phyloP scores from a whole-genome alignment of 345 rosid species.

The Camelina hispida region DNA sequence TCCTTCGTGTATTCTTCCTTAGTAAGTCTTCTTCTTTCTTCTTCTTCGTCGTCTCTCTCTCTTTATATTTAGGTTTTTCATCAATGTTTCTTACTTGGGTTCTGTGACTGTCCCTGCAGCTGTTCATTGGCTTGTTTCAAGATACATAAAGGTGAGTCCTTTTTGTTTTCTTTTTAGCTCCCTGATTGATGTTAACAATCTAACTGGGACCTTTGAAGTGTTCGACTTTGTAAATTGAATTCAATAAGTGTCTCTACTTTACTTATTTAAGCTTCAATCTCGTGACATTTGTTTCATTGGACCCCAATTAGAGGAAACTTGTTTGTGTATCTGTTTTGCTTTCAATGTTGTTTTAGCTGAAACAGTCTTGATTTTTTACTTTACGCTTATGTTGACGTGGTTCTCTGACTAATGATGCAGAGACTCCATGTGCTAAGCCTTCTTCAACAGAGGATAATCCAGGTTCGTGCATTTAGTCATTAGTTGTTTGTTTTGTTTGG shows the following conservation, averaged over 20 bases:
- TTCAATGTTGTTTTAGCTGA: background rate
- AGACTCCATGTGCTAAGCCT: constrained; percentile 74
- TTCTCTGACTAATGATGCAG: constrained; percentile 52
- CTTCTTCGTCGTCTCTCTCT: background rate
- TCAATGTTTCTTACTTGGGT: constrained; percentile 25
- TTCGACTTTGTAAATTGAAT: constrained; percentile 15
- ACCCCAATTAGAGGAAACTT: background rate
- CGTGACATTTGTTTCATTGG: background rate
- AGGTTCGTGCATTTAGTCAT: constrained; percentile 44
- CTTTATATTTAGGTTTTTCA: background rate
- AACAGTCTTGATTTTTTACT: background rate
- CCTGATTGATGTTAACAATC: background rate
- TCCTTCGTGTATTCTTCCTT: constrained; percentile 75
- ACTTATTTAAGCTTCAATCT: background rate
- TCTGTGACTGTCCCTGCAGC: constrained; percentile 48
- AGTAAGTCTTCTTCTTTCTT: constrained; percentile 50
- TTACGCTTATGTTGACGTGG: background rate
- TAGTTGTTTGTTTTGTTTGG: background rate
- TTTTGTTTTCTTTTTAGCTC: background rate
- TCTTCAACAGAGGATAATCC: constrained; percentile 49
- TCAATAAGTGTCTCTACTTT: background rate
- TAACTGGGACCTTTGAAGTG: background rate
- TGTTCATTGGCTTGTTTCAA: constrained; percentile 68
- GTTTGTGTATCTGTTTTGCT: background rate
- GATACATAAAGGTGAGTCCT: constrained; percentile 52